Evolutionary conservation across 768 basidiomycete species (phyloP), one percentile per base, ranked within the genome.

Genomic region (Lentinula guzmanii): DNA sequence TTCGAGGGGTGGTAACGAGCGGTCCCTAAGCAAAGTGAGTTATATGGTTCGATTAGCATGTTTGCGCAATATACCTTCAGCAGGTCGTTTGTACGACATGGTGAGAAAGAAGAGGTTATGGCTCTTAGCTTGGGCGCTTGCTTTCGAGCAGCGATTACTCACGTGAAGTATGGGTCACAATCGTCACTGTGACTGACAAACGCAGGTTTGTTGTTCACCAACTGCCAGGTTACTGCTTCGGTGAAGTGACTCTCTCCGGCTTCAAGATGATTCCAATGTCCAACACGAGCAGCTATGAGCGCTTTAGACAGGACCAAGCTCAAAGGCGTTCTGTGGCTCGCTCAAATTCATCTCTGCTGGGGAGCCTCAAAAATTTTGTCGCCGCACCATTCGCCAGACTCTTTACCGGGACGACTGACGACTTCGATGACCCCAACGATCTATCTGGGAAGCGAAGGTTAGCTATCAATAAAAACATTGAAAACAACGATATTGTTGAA

Each of bases 281-380:
- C 16, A 60, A 51, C 39, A 31, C 59, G 51, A 60, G 59, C 51
- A 51, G 21, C 35, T 37, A 35, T 15, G 59, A 60, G 5, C 59
- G 59, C 35, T 31, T 33, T 11, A 51, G 59, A 60, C 45, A 37
- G 15, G 59, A 9, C 31, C 59, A 60, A 15, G 35, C 52, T 18
- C 64, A 67, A 46, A 77, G 68, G 60, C 72, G 65, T 64, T 72
- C 77, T 10, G 68, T 86, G 48, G 74, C 72, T 65, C 83, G 85
- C 65, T 78, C 79, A n/a, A 77, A 79, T 63, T 81, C 76, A 18
- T 86, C 87, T 31, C 77, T 89, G 66, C 70, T 87, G 46, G 84
- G 83, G 54, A 71, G 85, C 52, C 80, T 89, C 72, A 87, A 82
- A 77, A 83, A 78, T 74, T 74, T 87, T 69, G 86, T 89, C 63